Conservation (phyloP, 139 green algal genomes). For the Monoraphidium neglectum region DNA sequence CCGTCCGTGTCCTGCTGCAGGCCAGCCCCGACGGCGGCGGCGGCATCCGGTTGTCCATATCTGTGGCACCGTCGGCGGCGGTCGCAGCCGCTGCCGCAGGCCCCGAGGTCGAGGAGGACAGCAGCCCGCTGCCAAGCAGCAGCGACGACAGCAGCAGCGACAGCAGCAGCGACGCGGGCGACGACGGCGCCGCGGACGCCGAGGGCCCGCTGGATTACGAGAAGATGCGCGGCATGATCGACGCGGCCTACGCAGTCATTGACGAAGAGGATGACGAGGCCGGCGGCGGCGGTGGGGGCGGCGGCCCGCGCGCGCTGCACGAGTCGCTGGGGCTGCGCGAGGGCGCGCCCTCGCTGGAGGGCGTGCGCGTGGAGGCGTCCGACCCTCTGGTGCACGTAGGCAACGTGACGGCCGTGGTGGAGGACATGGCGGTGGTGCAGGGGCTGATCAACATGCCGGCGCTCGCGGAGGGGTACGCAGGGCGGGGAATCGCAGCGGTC, state of each 20-base stretch:
- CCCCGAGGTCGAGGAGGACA: conserved; percentile 2
- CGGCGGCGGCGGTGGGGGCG: not conserved
- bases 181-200: conserved; percentile 20
- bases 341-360: not conserved
- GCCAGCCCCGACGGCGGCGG: too few species aligned
- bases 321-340: not conserved
- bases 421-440: conserved; percentile 62
- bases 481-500: too few species aligned
- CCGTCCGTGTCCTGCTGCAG: too few species aligned
- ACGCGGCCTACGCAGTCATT: conserved; percentile 6
- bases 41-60: too few species aligned
- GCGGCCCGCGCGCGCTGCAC: not conserved
- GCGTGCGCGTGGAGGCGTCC: conserved; percentile 4
- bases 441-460: conserved; percentile 39
- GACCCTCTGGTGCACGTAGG: conserved; percentile 41
- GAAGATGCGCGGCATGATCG: conserved; percentile 12
- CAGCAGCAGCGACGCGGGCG: conserved; percentile 38
- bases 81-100: not conserved
- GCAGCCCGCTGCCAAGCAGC: not conserved
- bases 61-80: too few species aligned
- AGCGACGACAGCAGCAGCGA: not conserved
- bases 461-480: conserved; percentile 38
- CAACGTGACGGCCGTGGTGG: conserved; percentile 37
- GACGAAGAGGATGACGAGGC: conserved; percentile 8
- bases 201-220: conserved; percentile 19